Base-by-base conservation (phyloP, 345 rosid species). In the Acer yangbiense region DNA sequence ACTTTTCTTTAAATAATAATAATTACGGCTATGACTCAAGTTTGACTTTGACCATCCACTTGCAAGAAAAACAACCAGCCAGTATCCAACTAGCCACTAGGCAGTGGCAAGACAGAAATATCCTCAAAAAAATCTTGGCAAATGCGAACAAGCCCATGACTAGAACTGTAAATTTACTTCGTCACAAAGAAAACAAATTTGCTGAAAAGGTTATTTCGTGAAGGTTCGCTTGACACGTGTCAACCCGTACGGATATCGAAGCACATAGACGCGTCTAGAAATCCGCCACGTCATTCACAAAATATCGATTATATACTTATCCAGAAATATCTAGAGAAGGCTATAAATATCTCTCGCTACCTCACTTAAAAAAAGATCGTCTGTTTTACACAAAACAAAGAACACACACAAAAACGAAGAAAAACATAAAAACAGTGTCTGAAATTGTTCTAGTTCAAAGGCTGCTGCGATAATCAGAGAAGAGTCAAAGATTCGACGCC, bases 241-340 rank as follows among this genome's bases (percentile, higher is more conserved):
- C 20, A 3, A 0, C 0, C 0, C 0, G 13, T 11, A 48, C 50
- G 63, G 70, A 29, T n/a, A 52, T 23, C 63, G 20, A 68, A 63
- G 54, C 29, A 41, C 69, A 41, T 57, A 76, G 46, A 55, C 10
- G 13, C 20, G 46, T 25, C 75, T 57, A 11, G 18, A 72, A 0
- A 10, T 7, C 10, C 6, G 64, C 78, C 86, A 77, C 86, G 83
- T 69, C 77, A 67, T 65, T 65, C 73, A 6, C 14, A 7, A 0
- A 48, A 48, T 13, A 21, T 2, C 2, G 4, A 3, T 32, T 52
- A 0, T n/a, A 3, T 12, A 29, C 1, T 62, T 29, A 32, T 23
- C 77, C 0, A 71, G 78, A 87, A 89, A 84, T 89, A 87, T 89
- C 91, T 79, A 77, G 89, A 81, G 86, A 81, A 79, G 71, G 81